Conservation (phyloP, 78 protist genomes). For the Pigoraptor vietnamica region DNA sequence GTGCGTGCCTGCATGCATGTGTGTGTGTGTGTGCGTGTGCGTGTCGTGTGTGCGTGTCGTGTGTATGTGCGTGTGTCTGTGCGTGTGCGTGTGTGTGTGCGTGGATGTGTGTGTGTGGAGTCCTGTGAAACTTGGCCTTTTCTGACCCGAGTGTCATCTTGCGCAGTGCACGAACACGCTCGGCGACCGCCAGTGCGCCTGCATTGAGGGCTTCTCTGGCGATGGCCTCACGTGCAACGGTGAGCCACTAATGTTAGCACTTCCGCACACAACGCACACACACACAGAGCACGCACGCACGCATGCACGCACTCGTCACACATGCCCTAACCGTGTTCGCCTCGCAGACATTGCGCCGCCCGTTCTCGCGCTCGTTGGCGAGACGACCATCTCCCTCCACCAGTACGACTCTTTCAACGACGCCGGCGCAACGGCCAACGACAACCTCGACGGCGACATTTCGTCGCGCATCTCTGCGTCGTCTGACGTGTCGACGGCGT, state of each 20-base stretch:
- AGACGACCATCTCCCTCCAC: not conserved
- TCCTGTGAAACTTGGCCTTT: too few species aligned
- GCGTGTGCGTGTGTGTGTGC: not conserved
- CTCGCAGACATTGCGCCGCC: not conserved
- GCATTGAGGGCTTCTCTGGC: not conserved
- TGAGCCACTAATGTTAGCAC: not conserved
- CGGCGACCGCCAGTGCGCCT: not conserved
- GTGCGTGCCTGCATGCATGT: not conserved
- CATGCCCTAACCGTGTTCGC: not conserved
- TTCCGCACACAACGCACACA: not conserved
- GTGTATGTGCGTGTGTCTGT: not conserved
- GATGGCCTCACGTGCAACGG: not conserved
- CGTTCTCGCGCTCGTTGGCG: not conserved
- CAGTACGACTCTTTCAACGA: not conserved
- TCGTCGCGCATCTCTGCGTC: not conserved
- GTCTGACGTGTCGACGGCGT: not conserved
- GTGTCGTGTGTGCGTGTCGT: not conserved
- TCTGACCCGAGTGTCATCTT: too few species aligned
- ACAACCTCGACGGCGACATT: not conserved
- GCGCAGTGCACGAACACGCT: not conserved
- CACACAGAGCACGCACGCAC: not conserved
- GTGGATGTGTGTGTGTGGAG: too few species aligned
- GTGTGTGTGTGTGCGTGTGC: not conserved
- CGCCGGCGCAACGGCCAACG: not conserved
- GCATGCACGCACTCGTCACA: not conserved